phyloP scores from a whole-genome alignment of 371 early-diverging fungal species.

The Racocetra persica region DNA sequence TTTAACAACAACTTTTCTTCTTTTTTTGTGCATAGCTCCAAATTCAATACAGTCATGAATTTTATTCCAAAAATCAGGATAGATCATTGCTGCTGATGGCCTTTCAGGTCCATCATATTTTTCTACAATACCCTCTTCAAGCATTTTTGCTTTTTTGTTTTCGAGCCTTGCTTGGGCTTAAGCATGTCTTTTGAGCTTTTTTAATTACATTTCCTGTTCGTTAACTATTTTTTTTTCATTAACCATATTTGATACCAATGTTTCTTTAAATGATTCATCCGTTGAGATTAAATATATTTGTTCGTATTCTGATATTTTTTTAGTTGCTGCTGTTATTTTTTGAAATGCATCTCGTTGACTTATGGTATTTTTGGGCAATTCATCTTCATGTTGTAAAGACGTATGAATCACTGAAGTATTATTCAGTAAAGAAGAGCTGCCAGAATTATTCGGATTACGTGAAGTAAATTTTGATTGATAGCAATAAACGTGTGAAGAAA shows the following conservation, averaged over 20 bases:
- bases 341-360: background rate
- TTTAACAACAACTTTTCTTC: conserved; percentile 6
- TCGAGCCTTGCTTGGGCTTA: background rate
- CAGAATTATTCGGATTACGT: background rate
- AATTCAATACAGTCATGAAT: conserved; percentile 12
- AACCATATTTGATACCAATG: background rate
- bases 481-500: background rate
- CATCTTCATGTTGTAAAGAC: background rate
- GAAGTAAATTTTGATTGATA: background rate
- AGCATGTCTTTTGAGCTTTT: background rate
- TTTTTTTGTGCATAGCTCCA: background rate
- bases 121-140: background rate
- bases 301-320: background rate
- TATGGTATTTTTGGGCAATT: background rate
- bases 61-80: background rate
- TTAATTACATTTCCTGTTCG: background rate
- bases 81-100: background rate
- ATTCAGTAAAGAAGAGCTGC: background rate
- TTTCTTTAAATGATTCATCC: background rate
- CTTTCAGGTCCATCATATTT: background rate
- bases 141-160: background rate
- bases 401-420: background rate
- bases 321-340: background rate
- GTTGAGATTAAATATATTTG: background rate
- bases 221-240: background rate